These are phyloP conservation scores for Phytophthora boehmeriae DNA, from an alignment of 352 stramenopile species.

Conservation along the genomic window DNA sequence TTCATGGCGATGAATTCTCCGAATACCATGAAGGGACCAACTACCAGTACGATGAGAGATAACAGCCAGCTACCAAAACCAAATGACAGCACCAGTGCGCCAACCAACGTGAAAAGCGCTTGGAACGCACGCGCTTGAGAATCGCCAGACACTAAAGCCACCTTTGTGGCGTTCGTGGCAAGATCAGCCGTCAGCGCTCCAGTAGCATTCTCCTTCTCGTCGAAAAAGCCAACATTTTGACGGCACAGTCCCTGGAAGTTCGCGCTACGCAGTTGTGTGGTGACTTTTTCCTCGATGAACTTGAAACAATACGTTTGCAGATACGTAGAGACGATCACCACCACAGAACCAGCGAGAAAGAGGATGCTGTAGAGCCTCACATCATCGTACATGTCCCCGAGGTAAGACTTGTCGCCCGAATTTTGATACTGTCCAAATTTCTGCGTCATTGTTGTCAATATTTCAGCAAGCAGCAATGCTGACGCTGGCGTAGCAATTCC, in stretches of 20 bases:
- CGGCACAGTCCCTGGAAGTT: conserved; percentile 42
- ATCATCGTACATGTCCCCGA: conserved; percentile 41
- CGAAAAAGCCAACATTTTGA: conserved; percentile 66
- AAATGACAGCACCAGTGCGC: conserved; percentile 58
- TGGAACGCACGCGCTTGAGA: conserved; percentile 49
- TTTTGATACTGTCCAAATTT: conserved; percentile 37
- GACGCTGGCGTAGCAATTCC: conserved; percentile 38
- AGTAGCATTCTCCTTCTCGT: conserved; percentile 54
- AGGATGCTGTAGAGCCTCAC: conserved; percentile 24
- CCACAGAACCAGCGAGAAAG: conserved; percentile 24
- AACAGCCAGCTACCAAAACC: conserved; percentile 62
- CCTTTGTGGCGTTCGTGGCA: no score
- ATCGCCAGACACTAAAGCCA: conserved; percentile 44
- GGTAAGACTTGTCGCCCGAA: conserved; percentile 19
- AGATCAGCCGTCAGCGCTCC: conserved; percentile 47
- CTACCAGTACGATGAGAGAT: conserved; percentile 58
- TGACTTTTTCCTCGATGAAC: conserved; percentile 49
- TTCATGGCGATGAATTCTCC: conserved; percentile 29
- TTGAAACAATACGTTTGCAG: conserved; percentile 44
- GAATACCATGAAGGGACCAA: conserved; percentile 59
- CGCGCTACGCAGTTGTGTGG: conserved; percentile 42
- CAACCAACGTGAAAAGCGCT: conserved; percentile 43
- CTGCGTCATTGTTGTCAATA: conserved; percentile 45
- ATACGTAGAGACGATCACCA: conserved; percentile 26
- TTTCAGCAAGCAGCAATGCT: conserved; percentile 36